A percentile compares a stretch with the other conserved stretches of the same genome.
These are phyloP conservation scores for Leccinum olivaceopallidum DNA, from an alignment of 768 basidiomycete species.

Conservation along the genomic window DNA sequence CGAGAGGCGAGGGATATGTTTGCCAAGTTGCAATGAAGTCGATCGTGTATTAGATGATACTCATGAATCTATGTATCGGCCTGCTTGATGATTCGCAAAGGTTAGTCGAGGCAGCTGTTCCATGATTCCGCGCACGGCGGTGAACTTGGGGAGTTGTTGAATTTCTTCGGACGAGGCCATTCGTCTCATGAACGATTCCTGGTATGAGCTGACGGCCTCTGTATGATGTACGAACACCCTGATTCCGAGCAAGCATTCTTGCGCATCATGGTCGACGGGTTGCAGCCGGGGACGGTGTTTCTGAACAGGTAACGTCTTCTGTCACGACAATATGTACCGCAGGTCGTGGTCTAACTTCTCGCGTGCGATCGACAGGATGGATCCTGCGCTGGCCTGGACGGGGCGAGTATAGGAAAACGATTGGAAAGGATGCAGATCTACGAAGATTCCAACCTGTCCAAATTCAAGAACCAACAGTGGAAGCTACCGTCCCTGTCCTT, in stretches of 20 bases:
- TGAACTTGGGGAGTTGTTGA: constrained; percentile 39
- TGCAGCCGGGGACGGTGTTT: constrained; percentile 92
- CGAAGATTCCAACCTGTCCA: no score
- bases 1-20: no score
- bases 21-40: no score
- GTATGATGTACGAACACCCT: constrained; percentile 63
- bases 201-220: constrained; percentile 92
- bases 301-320: constrained; percentile 30
- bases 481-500: no score
- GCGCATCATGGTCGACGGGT: constrained; percentile 50
- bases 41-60: constrained; percentile 17
- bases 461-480: no score
- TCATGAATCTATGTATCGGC: no score
- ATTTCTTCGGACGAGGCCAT: constrained; percentile 87
- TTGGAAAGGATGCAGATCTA: no score
- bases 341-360: background rate
- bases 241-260: constrained; percentile 25
- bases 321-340: no score
- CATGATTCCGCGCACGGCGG: background rate
- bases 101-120: constrained; percentile 37
- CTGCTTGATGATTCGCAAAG: constrained; percentile 57
- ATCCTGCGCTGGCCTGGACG: constrained; percentile 93
- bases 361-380: constrained; percentile 54
- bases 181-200: constrained; percentile 92
- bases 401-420: constrained; percentile 38